Conservation (phyloP, 805 yeast genomes). For the Lachancea sp. region DNA sequence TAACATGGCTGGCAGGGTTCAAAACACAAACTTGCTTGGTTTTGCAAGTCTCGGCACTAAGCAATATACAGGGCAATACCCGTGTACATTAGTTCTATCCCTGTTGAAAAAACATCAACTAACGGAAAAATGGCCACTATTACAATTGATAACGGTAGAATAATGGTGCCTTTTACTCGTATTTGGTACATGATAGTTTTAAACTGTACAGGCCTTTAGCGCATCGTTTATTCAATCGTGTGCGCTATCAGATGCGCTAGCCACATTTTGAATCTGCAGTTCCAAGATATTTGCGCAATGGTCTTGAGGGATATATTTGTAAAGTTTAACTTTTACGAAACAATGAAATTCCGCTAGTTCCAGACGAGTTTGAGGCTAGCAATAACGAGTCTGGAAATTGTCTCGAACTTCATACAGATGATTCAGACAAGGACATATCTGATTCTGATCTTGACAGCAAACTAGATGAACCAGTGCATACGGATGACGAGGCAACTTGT, state of each 20-base stretch:
- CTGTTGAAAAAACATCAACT: constrained; percentile 6
- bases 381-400: too few species aligned
- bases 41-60: constrained; percentile 3
- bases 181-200: constrained; percentile 1
- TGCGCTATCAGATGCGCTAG: constrained; percentile 6
- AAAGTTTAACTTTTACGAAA: too few species aligned
- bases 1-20: constrained; percentile 2
- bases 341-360: too few species aligned
- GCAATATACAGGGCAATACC: constrained; percentile 1
- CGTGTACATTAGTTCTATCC: background rate
- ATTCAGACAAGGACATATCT: too few species aligned
- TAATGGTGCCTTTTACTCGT: background rate
- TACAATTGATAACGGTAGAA: constrained; percentile 6
- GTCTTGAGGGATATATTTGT: too few species aligned
- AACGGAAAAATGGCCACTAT: constrained; percentile 9
- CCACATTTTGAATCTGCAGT: constrained; percentile 4
- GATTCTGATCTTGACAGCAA: too few species aligned
- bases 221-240: constrained; percentile 2
- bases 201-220: background rate
- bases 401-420: too few species aligned
- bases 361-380: too few species aligned
- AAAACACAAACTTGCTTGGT: constrained; percentile 7
- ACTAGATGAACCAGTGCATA: too few species aligned
- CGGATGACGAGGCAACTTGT: too few species aligned
- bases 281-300: too few species aligned